These are phyloP conservation scores for Melanopsichium pennsylvanicum DNA, from an alignment of 1,284 basidiomycete species.

Conservation along the genomic window DNA sequence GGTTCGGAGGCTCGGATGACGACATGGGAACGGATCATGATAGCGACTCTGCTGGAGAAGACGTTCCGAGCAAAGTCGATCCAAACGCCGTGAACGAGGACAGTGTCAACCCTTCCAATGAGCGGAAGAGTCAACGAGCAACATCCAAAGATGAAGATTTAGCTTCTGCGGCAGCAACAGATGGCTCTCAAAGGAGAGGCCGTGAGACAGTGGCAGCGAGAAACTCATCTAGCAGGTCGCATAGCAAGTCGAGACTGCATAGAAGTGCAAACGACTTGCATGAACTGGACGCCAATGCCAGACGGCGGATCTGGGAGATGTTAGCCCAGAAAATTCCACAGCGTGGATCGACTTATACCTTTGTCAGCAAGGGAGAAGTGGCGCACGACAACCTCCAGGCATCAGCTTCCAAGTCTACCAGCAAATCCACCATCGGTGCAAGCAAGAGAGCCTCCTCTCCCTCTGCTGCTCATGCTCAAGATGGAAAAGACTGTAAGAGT, in stretches of 20 bases:
- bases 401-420: conserved; percentile 13
- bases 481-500: not conserved
- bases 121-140: not conserved
- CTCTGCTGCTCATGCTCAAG: not conserved
- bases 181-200: conserved; percentile 9
- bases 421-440: not conserved
- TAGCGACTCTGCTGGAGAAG: conserved; percentile 19
- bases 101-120: not conserved
- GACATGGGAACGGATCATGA: conserved; percentile 26
- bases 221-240: conserved; percentile 9
- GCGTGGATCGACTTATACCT: conserved; percentile 46
- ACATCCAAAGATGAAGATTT: conserved; percentile 4
- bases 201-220: conserved; percentile 6
- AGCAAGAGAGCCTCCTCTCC: conserved; percentile 9
- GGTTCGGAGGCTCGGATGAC: conserved; percentile 16
- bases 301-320: conserved; percentile 47
- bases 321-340: conserved; percentile 41
- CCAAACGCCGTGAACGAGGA: conserved; percentile 1
- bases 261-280: conserved; percentile 17
- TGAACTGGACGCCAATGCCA: conserved; percentile 35
- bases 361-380: conserved; percentile 45
- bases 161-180: not conserved
- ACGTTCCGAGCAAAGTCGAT: not conserved
- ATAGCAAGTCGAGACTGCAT: conserved; percentile 27
- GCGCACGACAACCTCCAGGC: conserved; percentile 37